Conservation (phyloP, 1,284 basidiomycete genomes). For the Sporisorium sorghi region DNA sequence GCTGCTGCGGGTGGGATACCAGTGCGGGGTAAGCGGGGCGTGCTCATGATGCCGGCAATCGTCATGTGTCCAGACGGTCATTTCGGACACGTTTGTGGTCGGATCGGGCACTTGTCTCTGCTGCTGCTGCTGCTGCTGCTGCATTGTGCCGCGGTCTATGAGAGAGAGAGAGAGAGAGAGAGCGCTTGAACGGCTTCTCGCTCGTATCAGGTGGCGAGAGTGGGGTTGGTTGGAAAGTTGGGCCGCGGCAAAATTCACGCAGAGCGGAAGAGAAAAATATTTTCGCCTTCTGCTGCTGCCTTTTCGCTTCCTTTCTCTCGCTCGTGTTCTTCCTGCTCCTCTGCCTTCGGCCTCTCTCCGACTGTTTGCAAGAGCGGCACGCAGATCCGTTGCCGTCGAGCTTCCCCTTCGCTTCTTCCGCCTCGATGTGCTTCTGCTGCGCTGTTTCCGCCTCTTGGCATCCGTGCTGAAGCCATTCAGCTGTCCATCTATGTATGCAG, state of each 20-base stretch:
- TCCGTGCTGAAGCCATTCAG: not conserved
- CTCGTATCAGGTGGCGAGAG: constrained; percentile 34
- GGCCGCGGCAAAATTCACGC: constrained; percentile 32
- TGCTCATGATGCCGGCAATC: not conserved
- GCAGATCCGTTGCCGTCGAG: no score
- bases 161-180: no score
- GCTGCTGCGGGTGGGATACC: not conserved
- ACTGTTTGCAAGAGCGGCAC: no score
- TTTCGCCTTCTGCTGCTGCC: constrained; percentile 1
- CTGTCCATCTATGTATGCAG: not conserved
- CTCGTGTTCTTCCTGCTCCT: not conserved
- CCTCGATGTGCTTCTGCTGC: not conserved
- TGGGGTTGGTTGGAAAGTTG: constrained; percentile 18
- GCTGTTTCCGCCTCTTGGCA: constrained; percentile 6
- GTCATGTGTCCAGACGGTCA: constrained; percentile 14
- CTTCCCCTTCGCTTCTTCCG: no score
- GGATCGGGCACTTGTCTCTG: not conserved
- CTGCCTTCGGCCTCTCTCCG: no score
- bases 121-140: no score
- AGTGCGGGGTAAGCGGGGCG: constrained; percentile 22
- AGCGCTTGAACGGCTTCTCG: no score
- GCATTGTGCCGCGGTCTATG: constrained; percentile 16
- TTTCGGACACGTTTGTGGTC: constrained; percentile 5
- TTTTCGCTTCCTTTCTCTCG: not conserved
- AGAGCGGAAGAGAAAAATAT: constrained; percentile 13